phyloP scores from a whole-genome alignment of 1,284 basidiomycete genomes.

The Leccinum solheimii region DNA sequence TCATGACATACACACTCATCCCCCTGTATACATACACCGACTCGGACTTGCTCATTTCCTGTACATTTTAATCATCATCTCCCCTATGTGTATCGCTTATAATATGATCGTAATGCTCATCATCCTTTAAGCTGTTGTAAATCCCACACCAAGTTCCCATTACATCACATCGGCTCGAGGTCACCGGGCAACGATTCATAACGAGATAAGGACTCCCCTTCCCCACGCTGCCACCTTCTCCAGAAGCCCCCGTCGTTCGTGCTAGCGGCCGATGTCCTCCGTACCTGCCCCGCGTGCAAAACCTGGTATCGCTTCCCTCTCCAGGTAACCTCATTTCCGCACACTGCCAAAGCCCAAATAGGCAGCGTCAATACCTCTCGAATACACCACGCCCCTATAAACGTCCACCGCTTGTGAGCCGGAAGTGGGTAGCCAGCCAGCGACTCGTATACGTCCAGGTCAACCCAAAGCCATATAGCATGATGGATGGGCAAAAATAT shows the following conservation, averaged over 20 bases:
- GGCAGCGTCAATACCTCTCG: conserved; percentile 83
- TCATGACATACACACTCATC: conserved; percentile 30
- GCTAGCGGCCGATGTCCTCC: conserved; percentile 13
- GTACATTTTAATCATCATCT: conserved; percentile 37
- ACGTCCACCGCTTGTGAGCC: conserved; percentile 50
- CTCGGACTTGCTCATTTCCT: conserved; percentile 27
- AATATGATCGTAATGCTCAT: conserved; percentile 35
- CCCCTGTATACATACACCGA: conserved; percentile 32
- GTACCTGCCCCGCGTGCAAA: conserved; percentile 64
- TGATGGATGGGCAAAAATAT: conserved; percentile 60
- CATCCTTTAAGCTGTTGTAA: conserved; percentile 24
- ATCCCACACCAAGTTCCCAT: conserved; percentile 22
- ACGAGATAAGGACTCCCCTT: conserved; percentile 11
- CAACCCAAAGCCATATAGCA: conserved; percentile 60
- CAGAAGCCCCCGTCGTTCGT: conserved; percentile 6
- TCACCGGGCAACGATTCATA: conserved; percentile 18
- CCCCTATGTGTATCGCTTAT: conserved; percentile 36
- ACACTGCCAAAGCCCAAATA: conserved; percentile 79
- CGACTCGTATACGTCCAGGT: conserved; percentile 73
- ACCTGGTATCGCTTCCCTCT: conserved; percentile 71
- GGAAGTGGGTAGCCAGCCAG: conserved; percentile 70
- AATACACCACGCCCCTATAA: conserved; percentile 74
- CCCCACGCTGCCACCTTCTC: conserved; percentile 15
- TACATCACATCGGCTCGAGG: conserved; percentile 24
- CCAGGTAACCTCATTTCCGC: conserved; percentile 83